Evolutionary conservation across 2,329 filamentous ascomycete genomes (phyloP).

Genomic region (Nothopassalora personata): DNA sequence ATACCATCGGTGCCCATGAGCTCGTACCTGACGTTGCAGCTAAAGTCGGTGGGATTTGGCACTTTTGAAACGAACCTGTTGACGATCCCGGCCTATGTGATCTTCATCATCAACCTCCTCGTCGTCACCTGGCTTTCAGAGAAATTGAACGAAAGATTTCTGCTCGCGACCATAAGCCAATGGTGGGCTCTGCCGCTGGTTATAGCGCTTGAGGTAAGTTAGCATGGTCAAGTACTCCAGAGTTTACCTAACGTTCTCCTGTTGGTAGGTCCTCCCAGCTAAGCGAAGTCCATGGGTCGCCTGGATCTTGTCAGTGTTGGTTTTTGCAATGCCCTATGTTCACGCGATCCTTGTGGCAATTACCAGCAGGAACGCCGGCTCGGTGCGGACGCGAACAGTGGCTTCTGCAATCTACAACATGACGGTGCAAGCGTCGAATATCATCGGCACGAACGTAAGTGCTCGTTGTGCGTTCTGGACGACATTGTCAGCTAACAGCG

Average conservation of each 20-base stretch:
- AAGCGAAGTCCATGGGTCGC: constrained; percentile 34
- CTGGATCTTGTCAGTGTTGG: constrained; percentile 37
- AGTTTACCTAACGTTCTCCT: constrained; percentile 11
- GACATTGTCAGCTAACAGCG: neutral
- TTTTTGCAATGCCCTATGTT: constrained; percentile 39
- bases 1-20: constrained; percentile 35
- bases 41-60: constrained; percentile 37
- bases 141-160: constrained; percentile 49
- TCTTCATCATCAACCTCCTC: constrained; percentile 50
- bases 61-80: constrained; percentile 42
- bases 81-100: constrained; percentile 41
- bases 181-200: constrained; percentile 37
- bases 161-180: constrained; percentile 43
- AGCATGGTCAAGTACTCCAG: too few relatives aligned
- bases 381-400: constrained; percentile 58
- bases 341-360: constrained; percentile 58
- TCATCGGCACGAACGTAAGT: constrained; percentile 28
- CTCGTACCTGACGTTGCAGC: constrained; percentile 38
- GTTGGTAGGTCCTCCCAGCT: constrained; percentile 37
- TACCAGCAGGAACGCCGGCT: constrained; percentile 58
- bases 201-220: constrained; percentile 26
- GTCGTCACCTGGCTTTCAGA: constrained; percentile 43
- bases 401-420: constrained; percentile 55
- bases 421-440: constrained; percentile 37
- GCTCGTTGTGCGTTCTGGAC: constrained; percentile 23